Base-by-base conservation (phyloP, 148 eudicot species). In the Oxyria digyna region DNA sequence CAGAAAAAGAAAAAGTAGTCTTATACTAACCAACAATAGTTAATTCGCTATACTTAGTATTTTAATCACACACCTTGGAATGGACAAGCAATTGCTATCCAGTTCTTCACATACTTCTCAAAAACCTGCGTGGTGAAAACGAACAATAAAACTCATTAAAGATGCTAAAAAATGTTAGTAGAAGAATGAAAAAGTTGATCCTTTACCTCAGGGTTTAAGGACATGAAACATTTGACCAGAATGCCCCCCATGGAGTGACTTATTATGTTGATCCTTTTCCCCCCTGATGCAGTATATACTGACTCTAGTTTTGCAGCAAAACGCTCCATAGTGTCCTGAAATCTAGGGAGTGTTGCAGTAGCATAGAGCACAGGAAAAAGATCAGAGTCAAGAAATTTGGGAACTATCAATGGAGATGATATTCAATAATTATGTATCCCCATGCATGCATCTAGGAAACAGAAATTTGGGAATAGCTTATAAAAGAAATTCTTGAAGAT, bases 21-120 rank as follows among this genome's bases (percentile, higher is more conserved):
- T 29, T 31, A 59, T 31, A 31, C 37, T 27, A 59, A 13, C 18
- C 35, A 59, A 59, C 2, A 18, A 18, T 8, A 66, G 3, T 81
- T 82, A 59, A 3, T 27, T n/a, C n/a, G n/a, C n/a, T n/a, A n/a
- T n/a, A n/a, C n/a, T n/a, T n/a, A n/a, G n/a, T n/a, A n/a, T n/a
- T n/a, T n/a, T n/a, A n/a, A n/a, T n/a, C n/a, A n/a, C 65, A 31
- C 14, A 85, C 98, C 98, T 77, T 71, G 94, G 76, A 94, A 94
- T 59, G 99, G 99, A 66, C 97, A 87, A 45, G 99, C 89, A 81
- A 94, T 94, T 21, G 99, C 96, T 74, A 94, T 88, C 99, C 99
- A 94, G 68, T 79, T 94, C 79, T 88, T 85, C 76, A 94, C 99
- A 80, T 94, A 94, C 73, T 87, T 91, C 83, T 94, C 99, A 88